Percentiles rank a stretch among this genome's conserved stretches.
phyloP scores from a whole-genome alignment of 2,329 filamentous ascomycete species.

The Calonectria crousiana region DNA sequence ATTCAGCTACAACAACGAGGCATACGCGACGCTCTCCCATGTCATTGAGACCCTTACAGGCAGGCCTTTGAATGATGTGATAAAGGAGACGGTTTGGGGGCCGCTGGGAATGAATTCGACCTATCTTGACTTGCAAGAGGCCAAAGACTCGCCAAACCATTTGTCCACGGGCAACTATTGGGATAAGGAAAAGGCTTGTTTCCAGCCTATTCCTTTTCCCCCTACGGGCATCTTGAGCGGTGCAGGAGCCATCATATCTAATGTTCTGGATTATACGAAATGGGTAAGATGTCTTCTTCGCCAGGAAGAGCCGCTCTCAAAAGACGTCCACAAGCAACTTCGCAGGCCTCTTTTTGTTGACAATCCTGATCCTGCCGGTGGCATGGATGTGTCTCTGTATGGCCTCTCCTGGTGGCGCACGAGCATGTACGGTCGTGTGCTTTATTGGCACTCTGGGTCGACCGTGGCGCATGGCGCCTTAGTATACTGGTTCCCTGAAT shows the following conservation, averaged over 20 bases:
- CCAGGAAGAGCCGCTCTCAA: background rate
- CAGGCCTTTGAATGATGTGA: background rate
- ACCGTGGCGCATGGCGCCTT: background rate
- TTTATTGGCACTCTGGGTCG: background rate
- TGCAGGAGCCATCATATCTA: background rate
- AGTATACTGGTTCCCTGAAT: background rate
- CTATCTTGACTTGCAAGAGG: constrained; percentile 3
- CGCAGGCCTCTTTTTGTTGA: background rate
- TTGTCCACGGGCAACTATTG: background rate
- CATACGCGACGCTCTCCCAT: background rate
- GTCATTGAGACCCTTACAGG: background rate
- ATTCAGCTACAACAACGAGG: background rate
- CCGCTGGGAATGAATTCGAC: background rate
- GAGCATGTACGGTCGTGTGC: background rate
- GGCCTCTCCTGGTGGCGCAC: background rate
- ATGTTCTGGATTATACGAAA: background rate
- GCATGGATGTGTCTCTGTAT: background rate
- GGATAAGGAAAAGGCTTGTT: background rate
- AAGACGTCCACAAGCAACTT: background rate
- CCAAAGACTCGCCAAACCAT: background rate
- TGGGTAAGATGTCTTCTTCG: constrained; percentile 1
- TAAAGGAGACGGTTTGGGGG: background rate
- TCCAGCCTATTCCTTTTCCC: background rate
- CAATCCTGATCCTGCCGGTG: background rate
- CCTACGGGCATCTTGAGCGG: background rate